Evolutionary conservation across 1,284 basidiomycete genomes (phyloP).

Genomic region (Ceratobasidium papillatum): DNA sequence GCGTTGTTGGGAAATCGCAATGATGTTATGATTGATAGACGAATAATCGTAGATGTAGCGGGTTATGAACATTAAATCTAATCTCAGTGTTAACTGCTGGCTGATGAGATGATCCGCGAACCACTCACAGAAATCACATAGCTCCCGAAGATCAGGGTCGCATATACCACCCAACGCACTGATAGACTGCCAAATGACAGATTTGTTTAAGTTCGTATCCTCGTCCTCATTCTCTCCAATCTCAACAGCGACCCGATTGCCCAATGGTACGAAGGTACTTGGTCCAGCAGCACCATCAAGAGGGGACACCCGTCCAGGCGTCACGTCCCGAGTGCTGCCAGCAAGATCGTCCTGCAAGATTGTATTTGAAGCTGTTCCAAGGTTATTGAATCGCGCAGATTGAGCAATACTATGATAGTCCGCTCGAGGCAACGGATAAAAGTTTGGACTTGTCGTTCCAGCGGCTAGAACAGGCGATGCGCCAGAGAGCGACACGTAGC

Average conservation of each 20-base stretch:
- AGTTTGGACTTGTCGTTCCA: background rate
- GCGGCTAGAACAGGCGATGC: background rate
- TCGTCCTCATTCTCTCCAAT: too few relatives aligned
- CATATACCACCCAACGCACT: background rate
- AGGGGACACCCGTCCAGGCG: too few relatives aligned
- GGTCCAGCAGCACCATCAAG: too few relatives aligned
- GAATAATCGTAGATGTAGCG: constrained; percentile 14
- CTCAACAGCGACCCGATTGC: too few relatives aligned
- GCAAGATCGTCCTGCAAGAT: too few relatives aligned
- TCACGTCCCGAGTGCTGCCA: too few relatives aligned
- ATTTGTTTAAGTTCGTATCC: too few relatives aligned
- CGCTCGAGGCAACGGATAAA: too few relatives aligned
- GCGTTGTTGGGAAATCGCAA: background rate
- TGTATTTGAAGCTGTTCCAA: too few relatives aligned
- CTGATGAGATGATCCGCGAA: background rate
- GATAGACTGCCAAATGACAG: background rate
- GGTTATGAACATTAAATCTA: background rate
- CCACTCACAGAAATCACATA: background rate
- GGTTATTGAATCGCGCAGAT: too few relatives aligned
- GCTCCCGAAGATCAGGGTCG: constrained; percentile 3
- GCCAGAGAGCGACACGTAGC: background rate
- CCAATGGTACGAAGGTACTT: too few relatives aligned
- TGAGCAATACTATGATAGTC: too few relatives aligned
- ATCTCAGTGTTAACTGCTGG: background rate
- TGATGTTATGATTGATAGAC: background rate